Conservation (phyloP, 768 basidiomycete species). For the Trametes cinnabarina region DNA sequence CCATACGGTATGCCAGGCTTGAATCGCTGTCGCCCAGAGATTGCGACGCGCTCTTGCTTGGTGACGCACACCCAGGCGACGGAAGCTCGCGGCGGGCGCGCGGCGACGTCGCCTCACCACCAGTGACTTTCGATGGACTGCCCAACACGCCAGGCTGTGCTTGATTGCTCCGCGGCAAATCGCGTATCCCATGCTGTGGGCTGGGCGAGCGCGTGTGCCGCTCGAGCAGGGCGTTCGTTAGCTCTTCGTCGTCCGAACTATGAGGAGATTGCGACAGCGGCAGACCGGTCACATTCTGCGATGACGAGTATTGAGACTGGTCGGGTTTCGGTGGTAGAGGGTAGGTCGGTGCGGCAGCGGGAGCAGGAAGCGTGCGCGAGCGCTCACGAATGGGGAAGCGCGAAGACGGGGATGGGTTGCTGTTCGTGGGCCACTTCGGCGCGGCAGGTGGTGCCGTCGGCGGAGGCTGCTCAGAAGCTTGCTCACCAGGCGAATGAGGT, state of each 20-base stretch:
- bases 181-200: slow-evolving; percentile 44
- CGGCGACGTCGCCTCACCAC: slow-evolving; percentile 9
- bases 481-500: background rate
- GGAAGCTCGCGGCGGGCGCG: slow-evolving; percentile 10
- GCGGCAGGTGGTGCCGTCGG: background rate
- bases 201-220: slow-evolving; percentile 10
- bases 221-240: slow-evolving; percentile 17
- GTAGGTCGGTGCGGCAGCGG: slow-evolving; percentile 12
- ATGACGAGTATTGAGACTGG: background rate
- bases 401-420: background rate
- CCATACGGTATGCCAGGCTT: slow-evolving; percentile 36
- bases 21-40: slow-evolving; percentile 9
- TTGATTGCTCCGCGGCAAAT: slow-evolving; percentile 35
- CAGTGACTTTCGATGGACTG: slow-evolving; percentile 5
- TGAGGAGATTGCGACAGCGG: slow-evolving; percentile 3
- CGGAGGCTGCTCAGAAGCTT: background rate
- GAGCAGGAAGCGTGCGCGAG: slow-evolving; percentile 13
- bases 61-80: slow-evolving; percentile 1
- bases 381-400: slow-evolving; percentile 9
- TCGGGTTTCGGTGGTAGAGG: slow-evolving; percentile 11
- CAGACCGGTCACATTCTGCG: background rate
- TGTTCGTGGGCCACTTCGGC: background rate
- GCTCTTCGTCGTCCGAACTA: slow-evolving; percentile 22
- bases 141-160: slow-evolving; percentile 1
- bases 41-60: background rate